Conservation (phyloP, 805 yeast genomes). For the Starmerella apis region DNA sequence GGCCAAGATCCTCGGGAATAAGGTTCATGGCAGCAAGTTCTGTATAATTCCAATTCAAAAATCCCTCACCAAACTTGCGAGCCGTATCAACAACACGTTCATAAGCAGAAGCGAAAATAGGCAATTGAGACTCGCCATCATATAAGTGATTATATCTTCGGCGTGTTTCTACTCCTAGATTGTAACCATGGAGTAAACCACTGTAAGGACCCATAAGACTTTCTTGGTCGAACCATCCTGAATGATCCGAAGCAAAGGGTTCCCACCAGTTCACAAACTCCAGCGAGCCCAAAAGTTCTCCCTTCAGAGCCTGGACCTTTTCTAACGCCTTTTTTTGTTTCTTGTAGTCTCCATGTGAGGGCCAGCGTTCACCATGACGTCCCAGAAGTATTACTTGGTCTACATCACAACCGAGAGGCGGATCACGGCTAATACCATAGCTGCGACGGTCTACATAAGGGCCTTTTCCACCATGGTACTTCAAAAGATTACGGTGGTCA, state of each 20-base stretch:
- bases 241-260: constrained; percentile 33
- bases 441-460: constrained; percentile 34
- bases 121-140: constrained; percentile 33
- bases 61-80: constrained; percentile 28
- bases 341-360: constrained; percentile 26
- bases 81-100: constrained; percentile 36
- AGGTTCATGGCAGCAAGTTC: constrained; percentile 23
- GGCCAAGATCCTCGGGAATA: constrained; percentile 22
- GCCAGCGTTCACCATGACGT: constrained; percentile 55
- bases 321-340: constrained; percentile 13
- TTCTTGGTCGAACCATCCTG: constrained; percentile 42
- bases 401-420: constrained; percentile 42
- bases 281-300: constrained; percentile 34
- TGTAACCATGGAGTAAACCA: constrained; percentile 42
- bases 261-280: constrained; percentile 41
- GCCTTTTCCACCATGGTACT: constrained; percentile 20
- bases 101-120: constrained; percentile 47
- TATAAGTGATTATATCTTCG: constrained; percentile 42
- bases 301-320: constrained; percentile 11
- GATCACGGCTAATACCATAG: constrained; percentile 42
- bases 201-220: constrained; percentile 42
- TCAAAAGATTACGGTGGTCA: constrained; percentile 34
- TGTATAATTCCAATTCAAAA: constrained; percentile 26
- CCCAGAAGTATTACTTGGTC: constrained; percentile 45
- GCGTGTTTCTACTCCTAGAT: constrained; percentile 43